A percentile compares a stretch with the other conserved stretches of the same genome.
Evolutionary conservation across 805 yeast genomes (phyloP).

Genomic region (Ascoidea asiatica): DNA sequence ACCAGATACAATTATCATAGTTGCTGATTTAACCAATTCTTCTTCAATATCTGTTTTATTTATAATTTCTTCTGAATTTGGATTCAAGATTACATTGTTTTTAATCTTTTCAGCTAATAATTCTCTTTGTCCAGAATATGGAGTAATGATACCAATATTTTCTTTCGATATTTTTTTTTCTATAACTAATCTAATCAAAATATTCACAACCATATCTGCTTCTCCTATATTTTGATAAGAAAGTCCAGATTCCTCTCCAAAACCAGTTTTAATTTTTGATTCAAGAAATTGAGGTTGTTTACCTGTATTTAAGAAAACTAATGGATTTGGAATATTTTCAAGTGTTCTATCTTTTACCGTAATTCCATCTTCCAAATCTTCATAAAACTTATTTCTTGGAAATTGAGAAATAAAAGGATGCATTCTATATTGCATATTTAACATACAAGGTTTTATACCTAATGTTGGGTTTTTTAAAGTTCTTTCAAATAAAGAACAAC

Average conservation of each 20-base stretch:
- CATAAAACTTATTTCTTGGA: conserved; percentile 39
- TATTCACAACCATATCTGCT: conserved; percentile 30
- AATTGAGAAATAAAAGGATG: conserved; percentile 50
- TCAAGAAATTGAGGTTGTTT: conserved; percentile 32
- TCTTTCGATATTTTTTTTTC: conserved; percentile 36
- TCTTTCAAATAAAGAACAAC: conserved; percentile 58
- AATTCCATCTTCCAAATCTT: conserved; percentile 45
- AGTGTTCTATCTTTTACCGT: conserved; percentile 33
- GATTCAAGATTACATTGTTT: conserved; percentile 41
- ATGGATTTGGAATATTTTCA: conserved; percentile 37
- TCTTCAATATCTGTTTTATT: conserved; percentile 53
- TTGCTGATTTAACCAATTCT: conserved; percentile 30
- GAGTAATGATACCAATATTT: conserved; percentile 56
- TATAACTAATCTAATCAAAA: conserved; percentile 34
- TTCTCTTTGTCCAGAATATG: conserved; percentile 68
- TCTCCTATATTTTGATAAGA: conserved; percentile 48
- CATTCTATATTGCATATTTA: conserved; percentile 59
- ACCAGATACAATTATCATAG: conserved; percentile 32
- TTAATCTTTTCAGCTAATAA: conserved; percentile 36
- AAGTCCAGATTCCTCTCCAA: conserved; percentile 37
- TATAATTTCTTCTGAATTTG: conserved; percentile 29
- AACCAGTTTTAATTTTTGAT: conserved; percentile 28
- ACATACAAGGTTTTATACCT: conserved; percentile 48
- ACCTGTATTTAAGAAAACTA: conserved; percentile 47
- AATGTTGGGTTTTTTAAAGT: conserved; percentile 42